phyloP scores from a whole-genome alignment of 192 early-diverging fungal genomes.

The Backusella tarrabulga region DNA sequence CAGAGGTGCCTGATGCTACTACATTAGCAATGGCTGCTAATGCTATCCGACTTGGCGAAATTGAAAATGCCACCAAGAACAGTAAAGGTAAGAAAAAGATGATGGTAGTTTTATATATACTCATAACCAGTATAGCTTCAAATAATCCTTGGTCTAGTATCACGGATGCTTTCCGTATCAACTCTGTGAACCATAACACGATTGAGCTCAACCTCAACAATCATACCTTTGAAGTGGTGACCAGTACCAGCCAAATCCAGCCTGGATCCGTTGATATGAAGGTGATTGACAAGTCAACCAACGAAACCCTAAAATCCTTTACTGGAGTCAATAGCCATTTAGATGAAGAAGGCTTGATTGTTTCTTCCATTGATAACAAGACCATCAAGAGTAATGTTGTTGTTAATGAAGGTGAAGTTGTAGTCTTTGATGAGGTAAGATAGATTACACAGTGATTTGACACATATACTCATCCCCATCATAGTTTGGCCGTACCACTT shows the following conservation, averaged over 20 bases:
- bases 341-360: constrained; percentile 45
- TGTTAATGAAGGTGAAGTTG: constrained; percentile 55
- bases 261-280: constrained; percentile 32
- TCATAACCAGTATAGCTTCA: constrained; percentile 9
- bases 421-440: constrained; percentile 61
- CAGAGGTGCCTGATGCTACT: constrained; percentile 30
- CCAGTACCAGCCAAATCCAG: constrained; percentile 20
- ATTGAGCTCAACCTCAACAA: constrained; percentile 38
- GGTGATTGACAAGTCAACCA: constrained; percentile 25
- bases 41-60: constrained; percentile 38
- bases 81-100: constrained; percentile 11
- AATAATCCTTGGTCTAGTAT: constrained; percentile 30
- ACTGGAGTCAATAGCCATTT: constrained; percentile 39
- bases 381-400: constrained; percentile 63
- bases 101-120: background rate
- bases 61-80: constrained; percentile 3
- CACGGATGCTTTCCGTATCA: constrained; percentile 46
- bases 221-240: constrained; percentile 32
- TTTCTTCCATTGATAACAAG: constrained; percentile 64
- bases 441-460: background rate
- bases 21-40: constrained; percentile 71
- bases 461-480: background rate
- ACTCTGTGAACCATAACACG: constrained; percentile 13
- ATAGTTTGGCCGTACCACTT: constrained; percentile 46
- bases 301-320: constrained; percentile 34